phyloP scores from a whole-genome alignment of 2,329 filamentous ascomycete species.

The Rachicladosporium sp. region DNA sequence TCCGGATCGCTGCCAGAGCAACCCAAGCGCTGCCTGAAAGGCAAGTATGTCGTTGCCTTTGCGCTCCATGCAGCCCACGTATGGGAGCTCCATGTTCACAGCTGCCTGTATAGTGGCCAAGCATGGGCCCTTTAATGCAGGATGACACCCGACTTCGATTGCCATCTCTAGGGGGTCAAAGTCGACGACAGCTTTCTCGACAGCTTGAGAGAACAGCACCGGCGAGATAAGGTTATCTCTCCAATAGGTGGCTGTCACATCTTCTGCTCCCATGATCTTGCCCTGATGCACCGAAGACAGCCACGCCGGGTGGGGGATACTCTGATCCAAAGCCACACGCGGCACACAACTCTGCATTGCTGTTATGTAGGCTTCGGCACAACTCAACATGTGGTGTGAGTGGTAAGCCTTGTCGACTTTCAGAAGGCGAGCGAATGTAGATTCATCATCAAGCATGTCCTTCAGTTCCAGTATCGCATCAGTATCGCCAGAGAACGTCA shows the following conservation, averaged over 20 bases:
- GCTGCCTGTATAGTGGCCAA: conserved; percentile 23
- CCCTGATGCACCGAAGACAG: not conserved
- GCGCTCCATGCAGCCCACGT: conserved; percentile 9
- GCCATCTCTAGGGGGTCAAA: conserved; percentile 22
- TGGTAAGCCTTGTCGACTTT: conserved; percentile 35
- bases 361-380: not conserved
- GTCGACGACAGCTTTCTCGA: conserved; percentile 16
- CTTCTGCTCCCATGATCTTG: not conserved
- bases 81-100: not conserved
- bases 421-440: conserved; percentile 28
- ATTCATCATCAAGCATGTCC: conserved; percentile 20
- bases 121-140: conserved; percentile 31
- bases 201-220: conserved; percentile 34
- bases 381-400: conserved; percentile 24
- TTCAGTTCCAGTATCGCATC: conserved; percentile 24
- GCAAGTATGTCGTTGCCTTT: conserved; percentile 10
- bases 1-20: conserved; percentile 2
- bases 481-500: conserved; percentile 35
- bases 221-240: conserved; percentile 33
- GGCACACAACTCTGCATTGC: not conserved
- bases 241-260: conserved; percentile 27
- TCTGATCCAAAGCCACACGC: too few relatives aligned
- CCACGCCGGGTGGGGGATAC: not conserved
- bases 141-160: conserved; percentile 37
- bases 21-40: conserved; percentile 5